Evolutionary conservation across 441 rosid species (phyloP), one percentile per base, ranked within the genome.

Genomic region (Dalechampia spathulata): DNA sequence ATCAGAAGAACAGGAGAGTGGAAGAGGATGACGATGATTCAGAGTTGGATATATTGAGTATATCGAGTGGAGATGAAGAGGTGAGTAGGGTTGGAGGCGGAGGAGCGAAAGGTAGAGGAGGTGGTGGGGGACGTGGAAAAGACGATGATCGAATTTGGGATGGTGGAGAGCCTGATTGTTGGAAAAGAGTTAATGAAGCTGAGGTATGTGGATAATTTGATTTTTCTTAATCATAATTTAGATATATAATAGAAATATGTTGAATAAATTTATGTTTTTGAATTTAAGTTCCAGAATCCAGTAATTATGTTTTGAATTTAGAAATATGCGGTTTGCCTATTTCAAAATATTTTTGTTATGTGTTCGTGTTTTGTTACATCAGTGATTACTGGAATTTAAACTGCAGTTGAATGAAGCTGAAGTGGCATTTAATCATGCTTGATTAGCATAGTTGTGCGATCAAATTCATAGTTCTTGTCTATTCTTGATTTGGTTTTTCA

Each of bases 11-110:
- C 47, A 44, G 62, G 61, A 58, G 69, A 53, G 59, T 44, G 44
- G 57, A 58, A 62, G 64, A 57, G 25, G 97, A 86, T 1, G 97
- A 86, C 40, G 99, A 89, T 4, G 96, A 87, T 57, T 93, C 99
- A 63, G 99, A 90, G 76, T 90, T 93, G 56, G 99, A 93, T 78
- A 75, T 93, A 90, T 83, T 93, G 11, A 93, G 99, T 68, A 93
- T 93, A 64, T 93, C 99, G 36, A 93, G 99, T 57, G 97, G 98
- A 47, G 98, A 92, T 43, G 97, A 92, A 68, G 97, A 86, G 30
- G 57, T 68, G 39, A 67, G 57, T 26, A 83, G 68, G 71, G 87
- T 79, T 66, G 11, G 45, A 10, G 64, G 71, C 11, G 70, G 64
- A 27, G 76, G 55, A 32, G 45, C 59, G 34, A 77, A 81, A 54